Conservation (phyloP, 2,329 filamentous ascomycete genomes). For the Fusarium globosum region DNA sequence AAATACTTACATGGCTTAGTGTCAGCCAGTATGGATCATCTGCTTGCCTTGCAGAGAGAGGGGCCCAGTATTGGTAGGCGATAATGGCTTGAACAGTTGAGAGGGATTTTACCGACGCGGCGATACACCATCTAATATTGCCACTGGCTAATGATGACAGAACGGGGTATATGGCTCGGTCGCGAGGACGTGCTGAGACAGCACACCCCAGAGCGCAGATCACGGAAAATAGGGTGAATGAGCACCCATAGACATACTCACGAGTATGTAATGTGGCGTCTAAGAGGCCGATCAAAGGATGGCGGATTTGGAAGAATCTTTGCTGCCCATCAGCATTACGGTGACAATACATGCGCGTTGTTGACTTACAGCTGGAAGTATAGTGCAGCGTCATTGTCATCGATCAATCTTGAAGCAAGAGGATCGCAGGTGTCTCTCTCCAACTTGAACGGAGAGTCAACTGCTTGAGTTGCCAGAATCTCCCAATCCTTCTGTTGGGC, state of each 20-base stretch:
- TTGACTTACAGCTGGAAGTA: slow-evolving; percentile 8
- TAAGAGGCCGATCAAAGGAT: slow-evolving; percentile 6
- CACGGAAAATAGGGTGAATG: slow-evolving; percentile 12
- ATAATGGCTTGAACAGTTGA: slow-evolving; percentile 15
- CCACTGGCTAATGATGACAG: neutral
- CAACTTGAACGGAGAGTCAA: slow-evolving; percentile 16
- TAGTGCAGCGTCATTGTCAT: slow-evolving; percentile 5
- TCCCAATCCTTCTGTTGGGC: slow-evolving; percentile 19
- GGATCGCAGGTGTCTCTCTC: slow-evolving; percentile 17
- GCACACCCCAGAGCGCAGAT: slow-evolving; percentile 12
- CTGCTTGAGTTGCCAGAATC: neutral
- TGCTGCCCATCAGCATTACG: neutral
- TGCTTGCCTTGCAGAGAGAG: neutral
- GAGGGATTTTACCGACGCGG: neutral
- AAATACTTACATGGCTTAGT: neutral
- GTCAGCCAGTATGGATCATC: slow-evolving; percentile 11
- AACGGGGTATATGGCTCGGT: slow-evolving; percentile 17
- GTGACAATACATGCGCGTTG: rapidly evolving
- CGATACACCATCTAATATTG: slow-evolving; percentile 16
- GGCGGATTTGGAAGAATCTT: slow-evolving; percentile 17
- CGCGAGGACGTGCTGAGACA: slow-evolving; percentile 8
- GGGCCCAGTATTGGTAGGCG: slow-evolving; percentile 13
- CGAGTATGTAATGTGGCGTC: slow-evolving; percentile 9
- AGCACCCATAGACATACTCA: slow-evolving; percentile 14
- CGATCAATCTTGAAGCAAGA: slow-evolving; percentile 7